Evolutionary conservation across 2,329 filamentous ascomycete genomes (phyloP), one percentile per base, ranked within the genome.

Genomic region (Lasiodiplodia sp.): DNA sequence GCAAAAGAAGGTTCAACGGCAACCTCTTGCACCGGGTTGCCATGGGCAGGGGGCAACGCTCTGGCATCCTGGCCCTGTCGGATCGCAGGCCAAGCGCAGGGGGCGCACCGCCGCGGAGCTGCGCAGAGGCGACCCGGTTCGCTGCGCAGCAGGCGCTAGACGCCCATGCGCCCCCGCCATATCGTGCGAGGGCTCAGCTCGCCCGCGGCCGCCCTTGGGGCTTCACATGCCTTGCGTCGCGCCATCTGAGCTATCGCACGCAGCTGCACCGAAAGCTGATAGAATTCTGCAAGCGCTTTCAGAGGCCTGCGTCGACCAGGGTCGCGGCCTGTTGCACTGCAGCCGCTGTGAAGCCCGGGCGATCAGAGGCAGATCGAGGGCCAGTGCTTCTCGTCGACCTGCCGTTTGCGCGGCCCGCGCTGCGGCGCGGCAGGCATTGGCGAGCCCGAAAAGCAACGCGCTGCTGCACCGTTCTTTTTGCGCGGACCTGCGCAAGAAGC

Each of bases 201-300:
- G 53, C 53, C 55, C n/a, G 31, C 31, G 28, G 18, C 18, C 18
- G 40, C 31, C 37, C 21, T 21, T 21, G 16, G 14, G 23, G 40
- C 57, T 47, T 49, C 57, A 49, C 57, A 62, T 62, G 57, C 56
- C 56, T 58, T 60, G 56, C 56, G 23, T 60, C 57, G 57, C 57
- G 55, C 55, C 55, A 57, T 62, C 57, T 62, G 57, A 62, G 57
- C 57, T 62, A 62, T 62, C 57, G 40, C 57, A 62, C 57, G 57
- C 37, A 44, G 57, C 57, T 62, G 57, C 57, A 62, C 57, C 7
- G 57, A 62, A 62, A 62, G 57, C 57, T 62, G 57, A 62, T 62
- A 34, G 57, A 62, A 62, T 62, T 62, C 57, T 38, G 62, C 62
- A 65, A 64, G 62, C 62, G 47, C 62, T 65, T 65, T 55, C 62